Conservation (phyloP, 768 basidiomycete species). For the Xerocomellus intermedius region DNA sequence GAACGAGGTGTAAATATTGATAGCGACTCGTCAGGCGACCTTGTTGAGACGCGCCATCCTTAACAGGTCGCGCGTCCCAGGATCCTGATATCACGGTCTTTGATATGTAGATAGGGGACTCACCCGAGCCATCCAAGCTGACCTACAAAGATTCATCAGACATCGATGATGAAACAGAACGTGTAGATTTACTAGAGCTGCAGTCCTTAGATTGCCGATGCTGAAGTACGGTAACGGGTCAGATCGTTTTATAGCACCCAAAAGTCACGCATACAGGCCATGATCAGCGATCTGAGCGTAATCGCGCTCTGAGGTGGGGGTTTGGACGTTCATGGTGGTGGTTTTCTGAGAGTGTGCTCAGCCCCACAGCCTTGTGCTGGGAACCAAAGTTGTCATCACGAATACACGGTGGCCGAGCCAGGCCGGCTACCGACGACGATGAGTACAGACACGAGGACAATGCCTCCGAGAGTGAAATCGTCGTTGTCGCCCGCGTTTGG, state of each 20-base stretch:
- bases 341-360: not conserved
- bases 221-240: slow-evolving; percentile 35
- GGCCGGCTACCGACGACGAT: not conserved
- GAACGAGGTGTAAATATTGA: not conserved
- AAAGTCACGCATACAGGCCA: slow-evolving; percentile 55
- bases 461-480: not conserved
- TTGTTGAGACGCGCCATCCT: not conserved
- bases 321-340: slow-evolving; percentile 46
- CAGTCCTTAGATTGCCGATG: slow-evolving; percentile 82
- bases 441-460: not conserved
- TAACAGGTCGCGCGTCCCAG: not conserved
- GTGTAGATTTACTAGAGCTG: slow-evolving; percentile 54
- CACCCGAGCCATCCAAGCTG: slow-evolving; percentile 81
- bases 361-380: not conserved
- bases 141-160: slow-evolving; percentile 37
- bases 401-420: slow-evolving; percentile 2
- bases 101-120: slow-evolving; percentile 21
- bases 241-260: slow-evolving; percentile 4
- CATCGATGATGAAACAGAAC: not conserved
- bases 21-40: not conserved
- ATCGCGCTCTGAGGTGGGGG: slow-evolving; percentile 55
- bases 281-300: slow-evolving; percentile 80
- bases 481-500: not conserved
- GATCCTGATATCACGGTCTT: not conserved
- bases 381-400: slow-evolving; percentile 8